A percentile compares a stretch with the other conserved stretches of the same genome.
These are phyloP conservation scores for Trichophyton simii DNA, from an alignment of 2,329 filamentous ascomycete genomes.

Conservation along the genomic window DNA sequence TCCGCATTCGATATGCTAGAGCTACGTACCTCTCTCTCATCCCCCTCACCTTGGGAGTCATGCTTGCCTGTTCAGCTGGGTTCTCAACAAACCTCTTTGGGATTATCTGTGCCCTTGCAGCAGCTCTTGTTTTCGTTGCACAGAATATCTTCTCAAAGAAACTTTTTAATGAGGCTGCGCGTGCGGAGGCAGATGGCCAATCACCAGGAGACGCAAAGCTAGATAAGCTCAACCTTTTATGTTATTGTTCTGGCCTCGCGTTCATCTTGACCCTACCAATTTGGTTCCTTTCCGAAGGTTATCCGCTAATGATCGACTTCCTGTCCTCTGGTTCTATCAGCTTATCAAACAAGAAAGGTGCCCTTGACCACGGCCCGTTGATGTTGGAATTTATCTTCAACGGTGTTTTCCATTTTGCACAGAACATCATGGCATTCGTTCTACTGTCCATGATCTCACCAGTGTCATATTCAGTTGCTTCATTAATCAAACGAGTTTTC, in stretches of 20 bases:
- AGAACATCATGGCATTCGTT: slow-evolving; percentile 90
- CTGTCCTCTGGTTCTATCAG: slow-evolving; percentile 68
- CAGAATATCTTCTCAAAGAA: slow-evolving; percentile 99
- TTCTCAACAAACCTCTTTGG: slow-evolving; percentile 81
- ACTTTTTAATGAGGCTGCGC: slow-evolving; percentile 87
- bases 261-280: slow-evolving; percentile 80
- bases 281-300: slow-evolving; percentile 86
- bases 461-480: slow-evolving; percentile 93
- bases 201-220: slow-evolving; percentile 58
- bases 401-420: slow-evolving; percentile 87
- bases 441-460: slow-evolving; percentile 87
- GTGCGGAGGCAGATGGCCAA: slow-evolving; percentile 62
- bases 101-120: slow-evolving; percentile 75
- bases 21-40: slow-evolving; percentile 80
- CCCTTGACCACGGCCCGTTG: slow-evolving; percentile 50
- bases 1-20: slow-evolving; percentile 73
- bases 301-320: slow-evolving; percentile 63
- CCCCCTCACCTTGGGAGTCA: slow-evolving; percentile 87
- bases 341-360: slow-evolving; percentile 62
- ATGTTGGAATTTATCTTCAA: slow-evolving; percentile 90
- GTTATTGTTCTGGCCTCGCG: slow-evolving; percentile 89
- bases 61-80: slow-evolving; percentile 87
- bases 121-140: slow-evolving; percentile 89
- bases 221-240: slow-evolving; percentile 91
- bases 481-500: slow-evolving; percentile 91